phyloP scores from a whole-genome alignment of 345 rosid genomes.

The Moricandia moricandioides region DNA sequence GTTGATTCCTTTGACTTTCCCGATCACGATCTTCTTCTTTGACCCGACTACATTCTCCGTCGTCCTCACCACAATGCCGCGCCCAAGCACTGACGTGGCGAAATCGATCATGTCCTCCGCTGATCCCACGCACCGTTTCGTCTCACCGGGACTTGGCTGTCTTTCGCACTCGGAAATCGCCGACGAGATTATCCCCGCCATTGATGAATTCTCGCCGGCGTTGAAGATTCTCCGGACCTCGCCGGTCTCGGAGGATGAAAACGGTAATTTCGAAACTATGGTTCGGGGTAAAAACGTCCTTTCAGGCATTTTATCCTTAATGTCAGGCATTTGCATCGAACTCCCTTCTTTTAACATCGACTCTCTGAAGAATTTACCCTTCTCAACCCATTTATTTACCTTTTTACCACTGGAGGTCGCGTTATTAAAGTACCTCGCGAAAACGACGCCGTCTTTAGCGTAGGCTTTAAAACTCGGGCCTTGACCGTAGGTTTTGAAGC shows the following conservation, averaged over 20 bases:
- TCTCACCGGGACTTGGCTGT: conserved; percentile 66
- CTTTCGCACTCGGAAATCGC: conserved; percentile 74
- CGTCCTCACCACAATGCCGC: conserved; percentile 51
- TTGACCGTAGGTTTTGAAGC: conserved; percentile 55
- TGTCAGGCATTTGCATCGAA: conserved; percentile 80
- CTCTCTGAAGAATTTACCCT: conserved; percentile 83
- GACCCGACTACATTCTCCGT: conserved; percentile 63
- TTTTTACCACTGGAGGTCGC: conserved; percentile 34
- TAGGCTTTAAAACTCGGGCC: conserved; percentile 54
- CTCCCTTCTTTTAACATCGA: conserved; percentile 61
- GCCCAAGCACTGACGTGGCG: conserved; percentile 66
- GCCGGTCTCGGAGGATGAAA: conserved; percentile 41
- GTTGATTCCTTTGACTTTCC: conserved; percentile 57
- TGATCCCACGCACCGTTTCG: conserved; percentile 77
- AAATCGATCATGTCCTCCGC: conserved; percentile 91
- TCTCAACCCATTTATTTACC: conserved; percentile 72
- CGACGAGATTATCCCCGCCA: conserved; percentile 52
- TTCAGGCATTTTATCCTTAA: conserved; percentile 79
- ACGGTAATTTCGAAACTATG: conserved; percentile 59
- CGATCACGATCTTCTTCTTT: conserved; percentile 50
- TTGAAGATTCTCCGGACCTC: conserved; percentile 46
- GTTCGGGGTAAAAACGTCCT: conserved; percentile 86
- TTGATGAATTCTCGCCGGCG: conserved; percentile 59
- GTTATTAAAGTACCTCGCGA: conserved; percentile 46
- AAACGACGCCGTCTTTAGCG: conserved; percentile 46